These are phyloP conservation scores for Salix viminalis DNA, from an alignment of 345 rosid genomes.

Conservation along the genomic window DNA sequence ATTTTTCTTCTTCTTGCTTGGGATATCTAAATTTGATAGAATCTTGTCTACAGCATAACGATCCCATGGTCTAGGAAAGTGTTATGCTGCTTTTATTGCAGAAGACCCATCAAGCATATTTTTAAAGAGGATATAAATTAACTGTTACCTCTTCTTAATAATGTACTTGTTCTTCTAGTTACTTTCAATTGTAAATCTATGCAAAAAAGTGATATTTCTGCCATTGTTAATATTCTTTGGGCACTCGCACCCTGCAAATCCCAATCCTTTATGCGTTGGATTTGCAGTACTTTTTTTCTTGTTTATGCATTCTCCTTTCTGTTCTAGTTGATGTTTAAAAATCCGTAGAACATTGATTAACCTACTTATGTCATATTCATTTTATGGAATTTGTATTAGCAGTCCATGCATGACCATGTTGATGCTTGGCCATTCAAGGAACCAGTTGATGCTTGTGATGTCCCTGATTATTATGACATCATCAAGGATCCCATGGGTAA, in stretches of 20 bases:
- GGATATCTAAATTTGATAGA: background rate
- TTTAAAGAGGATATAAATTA: background rate
- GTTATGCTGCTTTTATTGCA: background rate
- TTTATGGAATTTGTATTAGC: constrained; percentile 18
- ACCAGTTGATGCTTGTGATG: constrained; percentile 91
- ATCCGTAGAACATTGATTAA: background rate
- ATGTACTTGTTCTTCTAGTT: background rate
- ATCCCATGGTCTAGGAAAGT: background rate
- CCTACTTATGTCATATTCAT: background rate
- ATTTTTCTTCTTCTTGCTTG: background rate
- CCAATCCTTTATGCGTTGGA: background rate
- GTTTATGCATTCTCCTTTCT: background rate
- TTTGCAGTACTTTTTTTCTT: background rate
- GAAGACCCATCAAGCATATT: background rate
- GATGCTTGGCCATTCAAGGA: constrained; percentile 99
- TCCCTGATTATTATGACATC: constrained; percentile 95
- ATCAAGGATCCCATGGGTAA: constrained; percentile 99
- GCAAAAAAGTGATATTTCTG: background rate
- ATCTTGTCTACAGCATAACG: background rate
- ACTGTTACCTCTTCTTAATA: background rate
- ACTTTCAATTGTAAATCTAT: background rate
- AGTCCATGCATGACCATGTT: constrained; percentile 89
- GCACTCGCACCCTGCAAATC: background rate
- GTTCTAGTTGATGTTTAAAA: background rate
- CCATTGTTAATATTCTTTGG: background rate